Percentiles rank a stretch among this genome's conserved stretches.
These are phyloP conservation scores for Xylona heveae DNA, from an alignment of 495 filamentous ascomycete genomes.

Conservation along the genomic window DNA sequence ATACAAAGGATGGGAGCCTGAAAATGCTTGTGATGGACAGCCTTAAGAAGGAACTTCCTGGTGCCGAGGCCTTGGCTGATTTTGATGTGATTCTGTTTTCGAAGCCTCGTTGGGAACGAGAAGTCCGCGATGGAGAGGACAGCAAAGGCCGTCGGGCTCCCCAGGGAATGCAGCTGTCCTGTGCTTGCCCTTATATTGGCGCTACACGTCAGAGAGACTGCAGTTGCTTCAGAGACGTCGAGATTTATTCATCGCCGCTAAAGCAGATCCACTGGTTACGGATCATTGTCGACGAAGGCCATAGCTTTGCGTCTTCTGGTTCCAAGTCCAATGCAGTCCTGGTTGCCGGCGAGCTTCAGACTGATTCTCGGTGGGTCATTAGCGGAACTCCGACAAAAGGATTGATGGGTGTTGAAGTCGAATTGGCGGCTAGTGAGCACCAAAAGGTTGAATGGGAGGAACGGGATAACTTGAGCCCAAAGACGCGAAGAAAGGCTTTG, in stretches of 20 bases:
- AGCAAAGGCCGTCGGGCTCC: conserved; percentile 7
- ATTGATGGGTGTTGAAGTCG: conserved; percentile 53
- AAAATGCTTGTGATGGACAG: conserved; percentile 36
- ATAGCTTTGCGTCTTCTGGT: conserved; percentile 43
- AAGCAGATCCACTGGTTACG: conserved; percentile 61
- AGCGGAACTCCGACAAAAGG: conserved; percentile 77
- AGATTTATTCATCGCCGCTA: conserved; percentile 36
- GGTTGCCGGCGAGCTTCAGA: conserved; percentile 41
- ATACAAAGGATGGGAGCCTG: conserved; percentile 36
- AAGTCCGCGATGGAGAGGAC: conserved; percentile 21
- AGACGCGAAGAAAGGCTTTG: conserved; percentile 1
- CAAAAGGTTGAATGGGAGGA: conserved; percentile 11
- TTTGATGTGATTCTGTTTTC: conserved; percentile 72
- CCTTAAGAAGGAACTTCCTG: conserved; percentile 31
- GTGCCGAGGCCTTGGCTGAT: conserved; percentile 30
- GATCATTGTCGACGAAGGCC: conserved; percentile 82
- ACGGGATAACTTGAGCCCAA: conserved; percentile 4
- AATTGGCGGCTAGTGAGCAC: conserved; percentile 27
- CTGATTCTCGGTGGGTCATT: conserved; percentile 70
- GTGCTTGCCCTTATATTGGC: conserved; percentile 22
- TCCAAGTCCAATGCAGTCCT: conserved; percentile 41
- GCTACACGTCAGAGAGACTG: conserved; percentile 19
- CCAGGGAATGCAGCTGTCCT: conserved; percentile 7
- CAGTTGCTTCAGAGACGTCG: conserved; percentile 15
- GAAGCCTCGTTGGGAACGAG: conserved; percentile 46